Percentiles rank a stretch among this genome's conserved stretches.
These are phyloP conservation scores for Sarcodon sp. DNA, from an alignment of 768 basidiomycete species.

Conservation along the genomic window DNA sequence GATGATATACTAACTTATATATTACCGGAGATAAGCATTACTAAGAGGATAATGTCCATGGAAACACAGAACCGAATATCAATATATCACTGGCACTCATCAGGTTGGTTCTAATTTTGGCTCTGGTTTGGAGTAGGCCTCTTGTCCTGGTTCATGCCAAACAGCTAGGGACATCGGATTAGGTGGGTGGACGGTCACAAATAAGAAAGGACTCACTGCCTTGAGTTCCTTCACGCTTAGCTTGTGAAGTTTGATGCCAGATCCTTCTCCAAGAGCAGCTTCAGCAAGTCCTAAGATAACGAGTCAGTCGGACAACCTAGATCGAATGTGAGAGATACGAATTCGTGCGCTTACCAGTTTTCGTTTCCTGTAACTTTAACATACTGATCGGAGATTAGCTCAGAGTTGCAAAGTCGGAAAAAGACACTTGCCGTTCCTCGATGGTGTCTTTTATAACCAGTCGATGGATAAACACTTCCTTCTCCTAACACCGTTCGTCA, in stretches of 20 bases:
- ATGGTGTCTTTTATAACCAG: slow-evolving; percentile 56
- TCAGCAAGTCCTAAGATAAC: slow-evolving; percentile 36
- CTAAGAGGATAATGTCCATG: no score
- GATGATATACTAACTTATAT: no score
- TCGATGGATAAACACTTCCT: slow-evolving; percentile 54
- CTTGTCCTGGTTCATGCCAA: slow-evolving; percentile 12
- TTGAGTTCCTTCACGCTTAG: slow-evolving; percentile 60
- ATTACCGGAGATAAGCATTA: no score
- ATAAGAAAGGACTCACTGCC: slow-evolving; percentile 26
- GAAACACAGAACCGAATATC: no score
- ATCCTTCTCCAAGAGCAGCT: slow-evolving; percentile 60
- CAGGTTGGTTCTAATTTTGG: no score
- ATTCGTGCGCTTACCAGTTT: slow-evolving; percentile 29
- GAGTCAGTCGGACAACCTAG: background rate
- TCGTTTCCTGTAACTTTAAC: slow-evolving; percentile 55
- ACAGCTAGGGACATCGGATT: slow-evolving; percentile 8
- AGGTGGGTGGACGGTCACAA: background rate
- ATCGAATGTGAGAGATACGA: background rate
- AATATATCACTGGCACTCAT: no score
- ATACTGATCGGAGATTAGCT: slow-evolving; percentile 28
- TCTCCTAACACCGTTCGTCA: slow-evolving; percentile 29
- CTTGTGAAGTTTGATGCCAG: slow-evolving; percentile 45
- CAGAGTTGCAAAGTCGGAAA: background rate
- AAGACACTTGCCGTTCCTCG: slow-evolving; percentile 49
- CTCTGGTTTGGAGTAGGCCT: background rate